Evolutionary conservation across 2,329 filamentous ascomycete genomes (phyloP), one percentile per base, ranked within the genome.

Genomic region (Arthroderma sp.): DNA sequence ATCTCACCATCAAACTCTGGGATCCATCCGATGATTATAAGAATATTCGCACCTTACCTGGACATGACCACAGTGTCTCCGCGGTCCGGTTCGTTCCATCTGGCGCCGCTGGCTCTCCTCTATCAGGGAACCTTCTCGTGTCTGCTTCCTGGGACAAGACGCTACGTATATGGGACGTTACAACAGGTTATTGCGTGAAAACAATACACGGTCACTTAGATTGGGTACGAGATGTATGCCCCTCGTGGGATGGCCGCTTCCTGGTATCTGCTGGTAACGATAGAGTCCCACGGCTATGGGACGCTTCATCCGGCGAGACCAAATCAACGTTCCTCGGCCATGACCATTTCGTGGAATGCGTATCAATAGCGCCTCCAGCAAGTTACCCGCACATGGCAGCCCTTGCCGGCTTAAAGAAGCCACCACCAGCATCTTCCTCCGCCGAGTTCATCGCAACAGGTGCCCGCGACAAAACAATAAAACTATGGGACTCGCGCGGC

Each of bases 1-100:
- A 95, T 62, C 67, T 95, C 38, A 94, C 86, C 2, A 94, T 95
- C 65, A 94, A 94, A 63, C 70, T 95, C 27, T 96, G 88, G 88
- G 86, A 95, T 53, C 88, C 89, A 1, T 76, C 79, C 37, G 83
- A 94, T 59, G 85, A 91, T 48, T 95, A 95, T 68, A 94, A 94
- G 62, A 95, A 94, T 58, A 94, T 94, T 46, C 77, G 87, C 42
- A 95, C 88, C 1, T 70, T 95, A 15, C 83, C 84, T 0, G 88
- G 89, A 4, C 88, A 95, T 63, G 88, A 95, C 55, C 89, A 95
- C 62, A 91, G 82, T 52, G 85, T 95, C 44, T 91, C 83, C 53
- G 81, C 85, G 2, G 80, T 95, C 30, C 80, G 87, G 5, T 95
- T 95, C 60, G 81, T 94, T 33, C 86, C 86, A 2, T 86, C 81